These are phyloP conservation scores for Lomentospora prolificans DNA, from an alignment of 2,329 filamentous ascomycete genomes.

Conservation along the genomic window DNA sequence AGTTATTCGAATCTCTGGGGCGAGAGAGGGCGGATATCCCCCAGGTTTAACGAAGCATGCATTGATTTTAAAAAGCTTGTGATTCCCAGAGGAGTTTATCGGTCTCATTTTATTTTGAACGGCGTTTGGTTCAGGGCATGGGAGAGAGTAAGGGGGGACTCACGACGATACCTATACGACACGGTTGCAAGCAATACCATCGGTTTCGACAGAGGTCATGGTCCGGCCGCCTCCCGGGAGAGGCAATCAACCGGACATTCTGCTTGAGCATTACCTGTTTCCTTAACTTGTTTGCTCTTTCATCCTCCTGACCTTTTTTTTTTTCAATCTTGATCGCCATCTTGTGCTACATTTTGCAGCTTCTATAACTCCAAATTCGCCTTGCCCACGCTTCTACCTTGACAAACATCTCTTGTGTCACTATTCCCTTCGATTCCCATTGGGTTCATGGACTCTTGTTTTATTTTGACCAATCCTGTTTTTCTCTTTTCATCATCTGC, in stretches of 20 bases:
- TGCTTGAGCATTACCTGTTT: no score
- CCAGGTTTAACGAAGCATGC: conserved; percentile 31
- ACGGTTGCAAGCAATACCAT: neutral
- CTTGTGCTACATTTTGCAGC: neutral
- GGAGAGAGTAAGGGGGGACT: neutral
- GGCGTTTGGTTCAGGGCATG: neutral
- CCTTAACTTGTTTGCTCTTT: no score
- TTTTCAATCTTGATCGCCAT: neutral
- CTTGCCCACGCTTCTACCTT: no score
- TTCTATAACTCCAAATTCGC: neutral
- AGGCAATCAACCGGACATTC: no score
- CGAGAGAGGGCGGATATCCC: conserved; percentile 39
- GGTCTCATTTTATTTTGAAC: neutral
- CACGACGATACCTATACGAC: neutral
- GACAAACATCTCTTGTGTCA: neutral
- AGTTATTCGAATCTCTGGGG: conserved; percentile 45
- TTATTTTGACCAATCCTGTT: conserved; percentile 11
- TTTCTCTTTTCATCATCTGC: neutral
- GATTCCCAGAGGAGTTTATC: neutral
- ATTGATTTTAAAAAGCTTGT: conserved; percentile 1
- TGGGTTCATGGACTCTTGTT: conserved; percentile 10
- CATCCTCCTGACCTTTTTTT: conserved; percentile 9
- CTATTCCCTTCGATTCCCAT: neutral
- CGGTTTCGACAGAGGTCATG: neutral
- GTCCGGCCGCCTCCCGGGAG: neutral